Base-by-base conservation (phyloP, 108 stramenopile genomes). In the Heterococcus sp. region DNA sequence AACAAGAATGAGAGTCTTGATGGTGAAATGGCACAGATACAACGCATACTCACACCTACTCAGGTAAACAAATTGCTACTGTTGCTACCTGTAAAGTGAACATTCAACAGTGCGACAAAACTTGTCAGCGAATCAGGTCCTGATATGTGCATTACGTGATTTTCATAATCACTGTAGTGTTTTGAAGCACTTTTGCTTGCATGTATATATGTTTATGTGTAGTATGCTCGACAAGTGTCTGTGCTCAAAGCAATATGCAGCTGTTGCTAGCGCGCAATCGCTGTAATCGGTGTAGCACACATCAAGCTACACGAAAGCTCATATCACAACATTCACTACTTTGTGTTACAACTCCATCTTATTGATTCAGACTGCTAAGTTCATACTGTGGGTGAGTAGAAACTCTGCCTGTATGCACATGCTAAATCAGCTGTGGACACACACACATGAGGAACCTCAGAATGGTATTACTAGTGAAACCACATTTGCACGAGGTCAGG, bases 331-430 rank as follows among this genome's bases (percentile, higher is more conserved):
- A 1, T 30, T 3, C 46, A 4, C 33, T 66, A 35, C 65, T 37
- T 34, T 37, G 35, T 2, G 1, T 33, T 37, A 29, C 29, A n/a
- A 2, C 66, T 26, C 4, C 3, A 1, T 21, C 28, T 26, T 27
- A 5, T 21, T 72, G 0, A 91, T 88, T 3, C 94, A 96, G 82
- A 91, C 93, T 3, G 95, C 95, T 27, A 94, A 93, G 76, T 96
- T 96, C 78, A 89, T 96, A 31, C 91, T 96, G 4, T 96, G 95
- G 95, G 91, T 94, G 32, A 89, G 91, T 66, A 92, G 91, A 71
- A 96, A 96, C 77, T 87, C 91, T 32, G 95, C 94, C 5, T 93
- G 92, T 69, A 94, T 96, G 90, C 93, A 94, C 81, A 96, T 96
- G 95, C 86, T 96, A 30, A 93, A 96, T 74, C 93, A 93, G 88